phyloP scores from a whole-genome alignment of 192 early-diverging fungal genomes.

The Podila clonocystis region DNA sequence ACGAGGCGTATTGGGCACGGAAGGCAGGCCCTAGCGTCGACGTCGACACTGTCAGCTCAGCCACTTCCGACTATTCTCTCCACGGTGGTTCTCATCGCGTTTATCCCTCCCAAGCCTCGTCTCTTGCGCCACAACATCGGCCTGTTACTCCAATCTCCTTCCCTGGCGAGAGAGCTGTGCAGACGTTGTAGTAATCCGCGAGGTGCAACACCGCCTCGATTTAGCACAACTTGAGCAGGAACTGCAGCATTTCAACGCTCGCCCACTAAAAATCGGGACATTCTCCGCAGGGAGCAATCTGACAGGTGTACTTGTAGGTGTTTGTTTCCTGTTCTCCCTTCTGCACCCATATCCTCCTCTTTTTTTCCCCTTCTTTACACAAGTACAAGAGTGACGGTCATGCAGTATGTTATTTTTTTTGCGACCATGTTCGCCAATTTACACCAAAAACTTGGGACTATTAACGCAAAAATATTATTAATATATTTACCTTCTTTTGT shows the following conservation, averaged over 20 bases:
- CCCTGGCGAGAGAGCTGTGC: constrained; percentile 42
- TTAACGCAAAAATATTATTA: no score
- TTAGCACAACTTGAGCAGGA: constrained; percentile 26
- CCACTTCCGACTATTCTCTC: background rate
- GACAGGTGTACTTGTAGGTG: constrained; percentile 41
- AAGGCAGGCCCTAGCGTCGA: background rate
- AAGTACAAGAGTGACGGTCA: no score
- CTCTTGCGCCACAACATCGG: background rate
- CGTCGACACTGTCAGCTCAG: background rate
- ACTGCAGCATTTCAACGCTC: background rate
- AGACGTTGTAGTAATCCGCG: constrained; percentile 35
- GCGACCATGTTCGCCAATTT: no score
- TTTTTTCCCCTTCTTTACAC: background rate
- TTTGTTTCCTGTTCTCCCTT: background rate
- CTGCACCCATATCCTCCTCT: background rate
- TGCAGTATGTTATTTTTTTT: no score
- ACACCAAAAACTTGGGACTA: no score
- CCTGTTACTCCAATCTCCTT: constrained; percentile 47
- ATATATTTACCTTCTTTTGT: no score
- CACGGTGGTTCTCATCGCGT: background rate
- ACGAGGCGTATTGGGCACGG: constrained; percentile 6
- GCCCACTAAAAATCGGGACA: constrained; percentile 31
- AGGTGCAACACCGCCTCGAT: constrained; percentile 2
- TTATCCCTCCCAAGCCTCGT: background rate
- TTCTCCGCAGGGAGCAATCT: constrained; percentile 51